These are phyloP conservation scores for Fusarium concolor DNA, from an alignment of 2,329 filamentous ascomycete species.

Conservation along the genomic window DNA sequence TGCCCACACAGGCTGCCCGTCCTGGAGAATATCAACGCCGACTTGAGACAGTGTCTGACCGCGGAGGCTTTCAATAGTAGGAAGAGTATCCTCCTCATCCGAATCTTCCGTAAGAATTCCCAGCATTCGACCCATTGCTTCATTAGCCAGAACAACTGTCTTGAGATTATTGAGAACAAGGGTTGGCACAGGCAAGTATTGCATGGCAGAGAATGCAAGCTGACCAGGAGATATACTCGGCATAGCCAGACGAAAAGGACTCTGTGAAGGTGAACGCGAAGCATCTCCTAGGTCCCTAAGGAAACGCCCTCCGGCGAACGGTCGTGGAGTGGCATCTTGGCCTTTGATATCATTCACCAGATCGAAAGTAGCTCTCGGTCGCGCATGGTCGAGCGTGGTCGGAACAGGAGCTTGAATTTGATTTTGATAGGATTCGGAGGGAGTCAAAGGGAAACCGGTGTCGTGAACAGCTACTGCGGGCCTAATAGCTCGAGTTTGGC, in stretches of 20 bases:
- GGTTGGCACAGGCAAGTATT: conserved; percentile 79
- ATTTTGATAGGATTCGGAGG: conserved; percentile 26
- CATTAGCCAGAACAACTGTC: conserved; percentile 78
- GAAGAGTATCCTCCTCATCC: conserved; percentile 55
- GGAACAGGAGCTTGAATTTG: conserved; percentile 32
- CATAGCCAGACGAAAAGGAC: conserved; percentile 57
- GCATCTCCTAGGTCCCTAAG: conserved; percentile 48
- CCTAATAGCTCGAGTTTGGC: conserved; percentile 47
- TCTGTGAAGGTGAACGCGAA: conserved; percentile 53
- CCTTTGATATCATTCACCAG: conserved; percentile 27
- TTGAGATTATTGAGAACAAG: conserved; percentile 76
- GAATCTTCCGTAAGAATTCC: conserved; percentile 63
- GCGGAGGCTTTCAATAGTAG: conserved; percentile 68
- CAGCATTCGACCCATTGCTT: conserved; percentile 77
- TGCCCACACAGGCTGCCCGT: conserved; percentile 71
- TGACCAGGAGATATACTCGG: conserved; percentile 63
- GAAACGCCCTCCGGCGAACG: conserved; percentile 49
- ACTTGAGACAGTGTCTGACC: conserved; percentile 76
- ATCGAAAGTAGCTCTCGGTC: conserved; percentile 36
- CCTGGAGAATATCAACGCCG: conserved; percentile 78
- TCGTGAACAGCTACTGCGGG: conserved; percentile 41
- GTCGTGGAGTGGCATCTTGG: conserved; percentile 44
- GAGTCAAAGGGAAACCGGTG: conserved; percentile 33
- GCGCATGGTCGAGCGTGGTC: conserved; percentile 20
- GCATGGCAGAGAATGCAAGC: conserved; percentile 74